phyloP scores from a whole-genome alignment of 1,284 basidiomycete genomes.

The Porodaedalea pini region DNA sequence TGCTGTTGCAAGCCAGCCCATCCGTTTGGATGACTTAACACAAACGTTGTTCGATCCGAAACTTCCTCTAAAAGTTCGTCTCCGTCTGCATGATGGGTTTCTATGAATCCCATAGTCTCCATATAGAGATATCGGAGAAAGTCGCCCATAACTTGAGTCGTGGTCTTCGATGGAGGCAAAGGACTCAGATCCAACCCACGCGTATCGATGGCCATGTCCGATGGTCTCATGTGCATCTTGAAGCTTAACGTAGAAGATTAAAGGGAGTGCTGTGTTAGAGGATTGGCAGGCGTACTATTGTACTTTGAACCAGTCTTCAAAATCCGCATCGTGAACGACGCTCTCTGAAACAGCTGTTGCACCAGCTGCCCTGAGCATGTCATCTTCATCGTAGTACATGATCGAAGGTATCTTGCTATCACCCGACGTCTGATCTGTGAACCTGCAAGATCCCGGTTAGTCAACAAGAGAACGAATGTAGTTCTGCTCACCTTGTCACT shows the following conservation, averaged over 20 bases:
- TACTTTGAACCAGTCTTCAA: slow-evolving; percentile 67
- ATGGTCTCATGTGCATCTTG: slow-evolving; percentile 66
- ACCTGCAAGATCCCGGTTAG: slow-evolving; percentile 43
- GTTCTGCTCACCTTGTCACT: slow-evolving; percentile 3
- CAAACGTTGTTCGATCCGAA: slow-evolving; percentile 62
- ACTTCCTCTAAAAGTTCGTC: slow-evolving; percentile 60
- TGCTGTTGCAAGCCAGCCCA: slow-evolving; percentile 79
- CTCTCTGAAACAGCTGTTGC: slow-evolving; percentile 66
- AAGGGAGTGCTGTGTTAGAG: background rate
- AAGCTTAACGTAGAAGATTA: slow-evolving; percentile 48
- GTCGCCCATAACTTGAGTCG: slow-evolving; percentile 72
- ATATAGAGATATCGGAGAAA: slow-evolving; percentile 68
- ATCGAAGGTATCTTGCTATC: slow-evolving; percentile 76
- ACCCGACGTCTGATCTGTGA: slow-evolving; percentile 46
- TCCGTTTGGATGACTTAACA: slow-evolving; percentile 74
- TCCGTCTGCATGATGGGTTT: slow-evolving; percentile 69
- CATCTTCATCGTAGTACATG: slow-evolving; percentile 62
- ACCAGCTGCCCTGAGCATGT: slow-evolving; percentile 64
- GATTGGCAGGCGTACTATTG: slow-evolving; percentile 53
- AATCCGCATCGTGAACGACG: slow-evolving; percentile 57
- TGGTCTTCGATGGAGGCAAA: slow-evolving; percentile 57
- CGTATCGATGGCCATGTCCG: slow-evolving; percentile 71
- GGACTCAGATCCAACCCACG: slow-evolving; percentile 69
- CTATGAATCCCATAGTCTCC: slow-evolving; percentile 68
- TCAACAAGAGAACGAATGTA: no score